Base-by-base conservation (phyloP, 2,329 filamentous ascomycete species). In the Venturia effusa region DNA sequence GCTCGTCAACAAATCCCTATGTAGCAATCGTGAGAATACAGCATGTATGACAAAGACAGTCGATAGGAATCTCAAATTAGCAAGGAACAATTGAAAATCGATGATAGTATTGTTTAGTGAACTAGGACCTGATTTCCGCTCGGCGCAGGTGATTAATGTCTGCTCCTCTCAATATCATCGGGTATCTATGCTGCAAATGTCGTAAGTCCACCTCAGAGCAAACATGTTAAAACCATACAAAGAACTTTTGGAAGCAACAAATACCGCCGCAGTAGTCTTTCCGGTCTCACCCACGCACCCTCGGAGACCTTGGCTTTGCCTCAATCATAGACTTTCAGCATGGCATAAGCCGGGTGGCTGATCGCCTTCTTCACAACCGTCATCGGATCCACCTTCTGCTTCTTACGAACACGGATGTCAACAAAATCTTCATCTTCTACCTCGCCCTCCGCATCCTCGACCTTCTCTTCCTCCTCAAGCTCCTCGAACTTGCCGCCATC, bases 321-420 rank as follows among this genome's bases (percentile, higher is more conserved):
- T 75, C 69, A 86, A 67, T 86, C 83, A 27, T 83, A 67, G 30
- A 86, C 79, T 68, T 75, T 73, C 63, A 86, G 68, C 81, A 84
- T 84, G 1, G 75, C 73, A 68, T 84, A 85, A 2, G 80, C 80
- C 67, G 80, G 77, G 67, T 84, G 81, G 2, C 75, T 73, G 27
- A 84, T 78, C 0, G 80, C 79, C 74, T 80, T 83, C 68, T 74
- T 77, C 45, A 85, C 74, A 11, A 76, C 70, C 6, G 61, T 68
- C 41, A 79, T 62, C 1, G 82, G 78, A 65, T 83, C 77, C 64
- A 77, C 72, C 71, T 76, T 77, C 39, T 68, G 68, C 70, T 76
- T 76, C 68, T 77, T 74, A n/a, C 59, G 66, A 63, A 67, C 67
- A 65, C 67, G 69, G 8, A 67, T 64, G 40, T 67, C 67, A 4